A percentile compares a stretch with the other conserved stretches of the same genome.
These are phyloP conservation scores for Sporobolomyces phaffii DNA, from an alignment of 768 basidiomycete species.

Conservation along the genomic window DNA sequence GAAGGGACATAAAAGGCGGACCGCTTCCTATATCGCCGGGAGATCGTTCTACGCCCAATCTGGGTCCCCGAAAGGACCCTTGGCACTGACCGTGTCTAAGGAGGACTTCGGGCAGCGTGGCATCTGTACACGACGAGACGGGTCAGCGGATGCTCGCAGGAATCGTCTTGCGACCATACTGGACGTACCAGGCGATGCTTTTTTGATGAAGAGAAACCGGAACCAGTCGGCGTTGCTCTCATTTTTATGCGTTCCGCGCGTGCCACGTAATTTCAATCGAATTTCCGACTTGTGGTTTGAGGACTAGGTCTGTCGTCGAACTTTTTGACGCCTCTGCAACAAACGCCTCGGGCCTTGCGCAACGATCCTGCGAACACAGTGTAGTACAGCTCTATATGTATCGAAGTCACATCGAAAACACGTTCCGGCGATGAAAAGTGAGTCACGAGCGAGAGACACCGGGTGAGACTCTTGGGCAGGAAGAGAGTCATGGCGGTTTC, in stretches of 20 bases:
- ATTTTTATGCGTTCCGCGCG: background rate
- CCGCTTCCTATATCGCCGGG: constrained; percentile 30
- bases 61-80: constrained; percentile 10
- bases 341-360: no score
- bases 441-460: no score
- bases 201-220: constrained; percentile 17
- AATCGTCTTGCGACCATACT: background rate
- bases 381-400: no score
- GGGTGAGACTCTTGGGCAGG: no score
- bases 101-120: constrained; percentile 33
- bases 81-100: constrained; percentile 29
- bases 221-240: background rate
- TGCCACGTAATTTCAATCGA: background rate
- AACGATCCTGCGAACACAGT: no score
- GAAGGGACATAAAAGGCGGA: constrained; percentile 4
- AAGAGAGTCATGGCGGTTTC: no score
- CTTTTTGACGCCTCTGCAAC: no score
- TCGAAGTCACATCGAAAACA: no score
- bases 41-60: constrained; percentile 18
- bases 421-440: no score
- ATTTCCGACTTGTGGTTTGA: background rate
- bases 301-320: background rate
- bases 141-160: background rate
- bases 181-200: constrained; percentile 2
- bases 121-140: background rate